These are phyloP conservation scores for Colletotrichum caudatum DNA, from an alignment of 2,329 filamentous ascomycete species.

Conservation along the genomic window DNA sequence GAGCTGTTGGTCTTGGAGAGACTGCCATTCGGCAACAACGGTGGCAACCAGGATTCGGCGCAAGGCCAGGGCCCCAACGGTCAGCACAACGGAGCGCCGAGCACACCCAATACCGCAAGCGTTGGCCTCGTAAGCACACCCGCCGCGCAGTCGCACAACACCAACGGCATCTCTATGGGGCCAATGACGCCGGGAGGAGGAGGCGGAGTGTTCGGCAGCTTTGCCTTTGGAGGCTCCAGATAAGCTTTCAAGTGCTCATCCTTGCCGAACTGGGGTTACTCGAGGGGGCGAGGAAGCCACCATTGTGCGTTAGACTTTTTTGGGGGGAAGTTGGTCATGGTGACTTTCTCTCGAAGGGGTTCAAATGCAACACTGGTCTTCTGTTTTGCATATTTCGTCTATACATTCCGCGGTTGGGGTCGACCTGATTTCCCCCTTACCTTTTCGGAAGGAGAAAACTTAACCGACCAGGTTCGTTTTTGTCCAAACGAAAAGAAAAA, in stretches of 20 bases:
- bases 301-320: conserved; percentile 1
- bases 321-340: conserved; percentile 22
- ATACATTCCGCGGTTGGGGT: conserved; percentile 6
- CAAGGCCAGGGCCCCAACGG: conserved; percentile 51
- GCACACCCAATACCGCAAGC: conserved; percentile 76
- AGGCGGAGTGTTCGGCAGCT: conserved; percentile 81
- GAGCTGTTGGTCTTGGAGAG: conserved; percentile 62
- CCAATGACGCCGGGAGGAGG: conserved; percentile 83
- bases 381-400: conserved; percentile 32
- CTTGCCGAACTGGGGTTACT: not conserved
- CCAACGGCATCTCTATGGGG: conserved; percentile 69
- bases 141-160: conserved; percentile 64
- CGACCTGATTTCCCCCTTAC: not conserved
- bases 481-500: conserved; percentile 12
- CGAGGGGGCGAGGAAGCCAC: not conserved
- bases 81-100: conserved; percentile 64
- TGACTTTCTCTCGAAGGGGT: conserved; percentile 13
- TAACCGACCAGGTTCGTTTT: conserved; percentile 8
- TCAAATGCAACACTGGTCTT: conserved; percentile 7
- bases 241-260: conserved; percentile 21
- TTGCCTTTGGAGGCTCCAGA: conserved; percentile 64
- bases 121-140: conserved; percentile 63
- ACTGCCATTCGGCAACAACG: conserved; percentile 50
- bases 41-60: conserved; percentile 51
- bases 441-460: conserved; percentile 20